A percentile compares a stretch with the other conserved stretches of the same genome.
phyloP scores from a whole-genome alignment of 257 asterid genomes.

The Echites panduratus region DNA sequence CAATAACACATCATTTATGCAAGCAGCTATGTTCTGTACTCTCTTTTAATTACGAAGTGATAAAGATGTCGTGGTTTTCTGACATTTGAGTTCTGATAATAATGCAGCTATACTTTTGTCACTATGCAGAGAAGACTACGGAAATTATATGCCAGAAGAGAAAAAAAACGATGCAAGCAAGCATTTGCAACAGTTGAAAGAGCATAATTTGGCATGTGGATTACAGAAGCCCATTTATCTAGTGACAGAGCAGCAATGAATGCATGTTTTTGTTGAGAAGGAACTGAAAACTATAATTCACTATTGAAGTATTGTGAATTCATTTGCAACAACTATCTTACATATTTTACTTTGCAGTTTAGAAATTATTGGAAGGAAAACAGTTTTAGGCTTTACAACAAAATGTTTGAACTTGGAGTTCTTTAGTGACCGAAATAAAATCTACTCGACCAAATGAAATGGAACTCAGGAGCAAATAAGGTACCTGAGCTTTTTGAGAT shows the following conservation, averaged over 20 bases:
- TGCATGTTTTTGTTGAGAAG: background rate
- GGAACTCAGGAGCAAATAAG: conserved; percentile 13
- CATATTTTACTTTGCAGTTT: background rate
- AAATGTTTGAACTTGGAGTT: background rate
- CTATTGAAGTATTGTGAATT: background rate
- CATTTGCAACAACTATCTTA: background rate
- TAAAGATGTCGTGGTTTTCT: background rate
- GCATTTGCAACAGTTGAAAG: background rate
- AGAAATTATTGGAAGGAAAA: background rate
- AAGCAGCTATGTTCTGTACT: too few species aligned
- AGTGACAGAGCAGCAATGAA: background rate
- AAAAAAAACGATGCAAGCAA: background rate
- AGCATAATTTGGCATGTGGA: background rate
- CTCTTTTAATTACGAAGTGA: background rate
- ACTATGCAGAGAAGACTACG: background rate
- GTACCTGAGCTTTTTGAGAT: conserved; percentile 98
- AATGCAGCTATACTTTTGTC: background rate
- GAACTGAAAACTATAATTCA: background rate
- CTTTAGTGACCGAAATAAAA: conserved; percentile 5
- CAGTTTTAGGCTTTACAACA: background rate
- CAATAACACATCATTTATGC: background rate
- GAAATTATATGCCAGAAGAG: background rate
- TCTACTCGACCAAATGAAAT: background rate
- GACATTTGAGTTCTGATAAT: background rate
- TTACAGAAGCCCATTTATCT: background rate